Evolutionary conservation across 2,329 filamentous ascomycete genomes (phyloP).

Genomic region (Alternaria atra): DNA sequence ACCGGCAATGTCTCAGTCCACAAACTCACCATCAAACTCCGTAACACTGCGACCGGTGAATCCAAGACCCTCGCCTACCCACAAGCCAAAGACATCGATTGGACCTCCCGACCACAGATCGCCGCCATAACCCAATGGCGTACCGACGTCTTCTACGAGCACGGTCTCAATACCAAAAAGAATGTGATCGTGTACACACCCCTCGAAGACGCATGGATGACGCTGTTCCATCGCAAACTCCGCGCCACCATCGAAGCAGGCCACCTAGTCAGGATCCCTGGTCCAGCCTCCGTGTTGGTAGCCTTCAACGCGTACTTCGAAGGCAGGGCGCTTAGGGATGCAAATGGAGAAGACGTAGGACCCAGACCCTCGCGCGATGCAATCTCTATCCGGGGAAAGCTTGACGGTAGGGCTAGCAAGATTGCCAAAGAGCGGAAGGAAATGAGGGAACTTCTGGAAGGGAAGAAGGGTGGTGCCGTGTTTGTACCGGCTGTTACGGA

Average conservation of each 20-base stretch:
- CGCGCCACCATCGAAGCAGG: slow-evolving; percentile 9
- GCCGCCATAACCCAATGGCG: slow-evolving; percentile 10
- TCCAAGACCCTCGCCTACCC: neutral
- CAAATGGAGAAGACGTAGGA: neutral
- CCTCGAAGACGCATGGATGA: slow-evolving; percentile 26
- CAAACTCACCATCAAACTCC: slow-evolving; percentile 3
- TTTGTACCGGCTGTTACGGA: slow-evolving; percentile 21
- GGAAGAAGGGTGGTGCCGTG: neutral
- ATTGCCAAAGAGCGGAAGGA: neutral
- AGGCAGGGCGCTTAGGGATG: neutral
- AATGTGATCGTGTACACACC: slow-evolving; percentile 2
- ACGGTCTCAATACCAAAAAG: slow-evolving; percentile 6
- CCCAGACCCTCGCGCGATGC: neutral
- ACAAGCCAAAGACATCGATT: slow-evolving; percentile 9
- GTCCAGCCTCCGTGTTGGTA: neutral
- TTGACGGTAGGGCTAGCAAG: neutral
- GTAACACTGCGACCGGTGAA: neutral
- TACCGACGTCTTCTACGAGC: slow-evolving; percentile 1
- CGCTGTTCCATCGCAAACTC: slow-evolving; percentile 21
- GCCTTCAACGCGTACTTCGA: slow-evolving; percentile 5
- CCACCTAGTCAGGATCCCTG: slow-evolving; percentile 3
- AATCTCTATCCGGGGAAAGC: neutral
- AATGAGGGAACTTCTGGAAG: neutral
- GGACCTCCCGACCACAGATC: slow-evolving; percentile 8
- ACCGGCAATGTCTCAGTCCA: neutral